Percentiles rank a stretch among this genome's conserved stretches.
Conservation (phyloP, 306 rosid species). For the Casuarina glauca region DNA sequence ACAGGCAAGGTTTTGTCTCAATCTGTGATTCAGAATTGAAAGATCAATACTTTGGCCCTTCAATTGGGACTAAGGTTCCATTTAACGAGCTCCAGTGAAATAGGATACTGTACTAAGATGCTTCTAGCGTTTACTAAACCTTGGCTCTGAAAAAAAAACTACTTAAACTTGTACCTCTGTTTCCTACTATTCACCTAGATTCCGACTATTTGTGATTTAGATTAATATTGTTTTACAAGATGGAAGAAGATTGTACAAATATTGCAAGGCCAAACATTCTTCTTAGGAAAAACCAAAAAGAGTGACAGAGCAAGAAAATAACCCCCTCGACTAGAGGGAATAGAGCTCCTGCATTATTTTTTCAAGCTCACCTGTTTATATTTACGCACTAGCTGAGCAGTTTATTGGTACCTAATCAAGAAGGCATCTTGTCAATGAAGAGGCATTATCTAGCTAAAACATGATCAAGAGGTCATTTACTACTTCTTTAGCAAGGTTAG, state of each 20-base stretch:
- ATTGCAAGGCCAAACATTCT: neutral
- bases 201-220: neutral
- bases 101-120: neutral
- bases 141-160: neutral
- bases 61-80: neutral
- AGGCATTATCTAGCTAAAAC: neutral
- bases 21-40: neutral
- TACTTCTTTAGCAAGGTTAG: too few relatives aligned
- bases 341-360: neutral
- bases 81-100: neutral
- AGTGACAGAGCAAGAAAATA: neutral
- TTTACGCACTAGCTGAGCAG: neutral
- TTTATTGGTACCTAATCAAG: neutral
- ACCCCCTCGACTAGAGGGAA: neutral
- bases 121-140: neutral
- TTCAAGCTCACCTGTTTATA: neutral
- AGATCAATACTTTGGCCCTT: neutral
- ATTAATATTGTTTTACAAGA: too few relatives aligned
- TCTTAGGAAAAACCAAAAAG: neutral
- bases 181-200: neutral
- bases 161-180: neutral
- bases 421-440: neutral
- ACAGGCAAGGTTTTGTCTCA: neutral
- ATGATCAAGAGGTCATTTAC: neutral
- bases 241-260: neutral